Conservation (phyloP, 371 early-diverging fungal genomes). For the Rhizomucor pusillus region DNA sequence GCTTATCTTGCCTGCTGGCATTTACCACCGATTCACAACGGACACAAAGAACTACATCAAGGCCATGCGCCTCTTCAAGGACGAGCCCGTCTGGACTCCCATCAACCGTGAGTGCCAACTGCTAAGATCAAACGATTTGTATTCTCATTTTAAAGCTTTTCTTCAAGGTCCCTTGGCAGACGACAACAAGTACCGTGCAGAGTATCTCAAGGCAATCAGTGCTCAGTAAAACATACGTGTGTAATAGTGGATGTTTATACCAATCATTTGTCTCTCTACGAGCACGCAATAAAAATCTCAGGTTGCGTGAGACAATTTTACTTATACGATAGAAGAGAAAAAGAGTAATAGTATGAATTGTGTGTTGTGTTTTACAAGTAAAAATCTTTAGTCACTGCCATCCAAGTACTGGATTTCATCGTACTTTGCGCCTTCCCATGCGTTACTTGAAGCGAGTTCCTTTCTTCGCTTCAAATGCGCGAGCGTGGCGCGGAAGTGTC, state of each 20-base stretch:
- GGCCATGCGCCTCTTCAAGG: conserved; percentile 93
- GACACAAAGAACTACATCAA: conserved; percentile 84
- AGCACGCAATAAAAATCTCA: too few relatives aligned
- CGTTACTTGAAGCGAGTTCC: conserved; percentile 13
- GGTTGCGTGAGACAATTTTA: too few relatives aligned
- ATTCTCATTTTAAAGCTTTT: too few relatives aligned
- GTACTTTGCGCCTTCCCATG: conserved; percentile 28
- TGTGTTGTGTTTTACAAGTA: conserved; percentile 11
- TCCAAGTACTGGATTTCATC: conserved; percentile 6
- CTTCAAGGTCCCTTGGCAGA: conserved; percentile 38
- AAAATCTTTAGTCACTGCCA: conserved; percentile 14
- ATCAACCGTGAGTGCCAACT: conserved; percentile 80
- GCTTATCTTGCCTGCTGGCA: conserved; percentile 93
- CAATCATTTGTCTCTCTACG: too few relatives aligned
- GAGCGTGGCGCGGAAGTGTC: conserved; percentile 63
- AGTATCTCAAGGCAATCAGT: conserved; percentile 30
- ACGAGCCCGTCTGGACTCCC: conserved; percentile 93
- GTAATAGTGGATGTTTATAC: too few relatives aligned
- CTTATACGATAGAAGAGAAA: not conserved
- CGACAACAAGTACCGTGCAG: conserved; percentile 34
- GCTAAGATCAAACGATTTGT: too few relatives aligned
- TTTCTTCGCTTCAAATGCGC: conserved; percentile 40
- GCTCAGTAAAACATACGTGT: conserved; percentile 14
- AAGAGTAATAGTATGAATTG: not conserved
- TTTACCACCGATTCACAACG: conserved; percentile 94